Evolutionary conservation across 2,329 filamentous ascomycete species (phyloP).

Genomic region (Verticillium klebahnii): DNA sequence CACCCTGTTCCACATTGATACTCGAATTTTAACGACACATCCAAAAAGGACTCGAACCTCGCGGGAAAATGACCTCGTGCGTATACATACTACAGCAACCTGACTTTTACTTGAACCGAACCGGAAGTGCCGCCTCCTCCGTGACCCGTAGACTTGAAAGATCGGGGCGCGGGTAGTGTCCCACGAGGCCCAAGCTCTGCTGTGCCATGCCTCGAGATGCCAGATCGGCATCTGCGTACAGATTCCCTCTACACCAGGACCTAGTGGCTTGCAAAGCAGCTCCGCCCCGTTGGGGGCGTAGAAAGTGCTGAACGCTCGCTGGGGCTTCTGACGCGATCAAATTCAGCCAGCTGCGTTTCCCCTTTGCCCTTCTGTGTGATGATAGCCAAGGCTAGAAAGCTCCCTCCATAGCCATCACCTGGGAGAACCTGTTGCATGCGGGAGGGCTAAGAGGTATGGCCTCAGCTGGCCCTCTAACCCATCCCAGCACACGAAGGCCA

Average conservation of each 20-base stretch:
- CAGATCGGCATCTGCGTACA: slow-evolving; percentile 31
- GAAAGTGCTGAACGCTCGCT: slow-evolving; percentile 25
- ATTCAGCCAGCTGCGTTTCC: slow-evolving; percentile 13
- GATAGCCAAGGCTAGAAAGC: slow-evolving; percentile 31
- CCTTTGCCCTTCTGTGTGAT: slow-evolving; percentile 31
- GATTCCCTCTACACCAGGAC: slow-evolving; percentile 24
- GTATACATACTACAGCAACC: neutral
- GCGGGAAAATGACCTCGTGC: neutral
- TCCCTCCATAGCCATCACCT: slow-evolving; percentile 39
- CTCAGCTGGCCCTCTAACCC: slow-evolving; percentile 26
- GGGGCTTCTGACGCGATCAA: slow-evolving; percentile 7
- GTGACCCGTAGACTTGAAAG: slow-evolving; percentile 20
- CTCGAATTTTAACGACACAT: no score
- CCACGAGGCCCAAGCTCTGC: slow-evolving; percentile 12
- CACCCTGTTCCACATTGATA: no score
- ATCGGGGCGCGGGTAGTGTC: slow-evolving; percentile 33
- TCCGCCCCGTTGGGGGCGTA: slow-evolving; percentile 23
- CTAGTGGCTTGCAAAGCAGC: slow-evolving; percentile 20
- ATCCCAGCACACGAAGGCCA: slow-evolving; percentile 18
- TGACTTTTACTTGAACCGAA: neutral
- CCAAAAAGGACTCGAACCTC: no score
- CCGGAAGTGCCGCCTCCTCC: slow-evolving; percentile 5
- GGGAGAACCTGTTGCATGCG: slow-evolving; percentile 29
- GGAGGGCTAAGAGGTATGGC: slow-evolving; percentile 29
- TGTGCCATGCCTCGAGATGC: slow-evolving; percentile 9